These are phyloP conservation scores for Tuber borchii DNA, from an alignment of 495 filamentous ascomycete species.

Conservation along the genomic window DNA sequence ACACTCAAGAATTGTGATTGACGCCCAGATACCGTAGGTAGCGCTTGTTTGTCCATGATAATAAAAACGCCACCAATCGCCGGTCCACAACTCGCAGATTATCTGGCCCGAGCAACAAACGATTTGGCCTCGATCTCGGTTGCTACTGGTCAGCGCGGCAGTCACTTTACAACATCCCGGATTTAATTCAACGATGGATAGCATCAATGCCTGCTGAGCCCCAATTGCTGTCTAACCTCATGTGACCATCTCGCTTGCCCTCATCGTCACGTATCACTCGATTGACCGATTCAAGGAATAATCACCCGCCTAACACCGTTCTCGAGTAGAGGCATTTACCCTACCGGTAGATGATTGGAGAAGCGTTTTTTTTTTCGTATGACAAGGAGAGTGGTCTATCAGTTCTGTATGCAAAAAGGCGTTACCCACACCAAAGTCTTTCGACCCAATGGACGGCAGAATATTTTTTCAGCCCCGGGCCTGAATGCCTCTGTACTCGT, in stretches of 20 bases:
- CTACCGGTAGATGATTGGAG: too few relatives aligned
- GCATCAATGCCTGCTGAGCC: background rate
- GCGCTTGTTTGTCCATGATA: background rate
- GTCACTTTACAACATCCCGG: too few relatives aligned
- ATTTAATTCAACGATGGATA: background rate
- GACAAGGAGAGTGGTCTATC: too few relatives aligned
- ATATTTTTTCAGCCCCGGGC: too few relatives aligned
- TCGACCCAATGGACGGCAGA: too few relatives aligned
- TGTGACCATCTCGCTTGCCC: background rate
- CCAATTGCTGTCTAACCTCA: background rate
- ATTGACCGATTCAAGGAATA: background rate
- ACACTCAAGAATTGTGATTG: background rate
- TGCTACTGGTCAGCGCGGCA: background rate
- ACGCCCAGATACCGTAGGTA: background rate
- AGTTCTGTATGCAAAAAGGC: too few relatives aligned
- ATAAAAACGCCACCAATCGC: background rate
- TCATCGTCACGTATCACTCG: too few relatives aligned
- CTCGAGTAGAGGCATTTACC: too few relatives aligned
- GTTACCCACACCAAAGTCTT: too few relatives aligned
- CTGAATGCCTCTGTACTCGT: too few relatives aligned
- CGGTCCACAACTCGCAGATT: background rate
- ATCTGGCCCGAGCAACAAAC: background rate
- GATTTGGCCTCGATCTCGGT: background rate
- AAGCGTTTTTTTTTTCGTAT: too few relatives aligned
- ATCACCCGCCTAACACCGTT: background rate